These are phyloP conservation scores for Arthrinium puccinioides DNA, from an alignment of 2,329 filamentous ascomycete genomes.

Conservation along the genomic window DNA sequence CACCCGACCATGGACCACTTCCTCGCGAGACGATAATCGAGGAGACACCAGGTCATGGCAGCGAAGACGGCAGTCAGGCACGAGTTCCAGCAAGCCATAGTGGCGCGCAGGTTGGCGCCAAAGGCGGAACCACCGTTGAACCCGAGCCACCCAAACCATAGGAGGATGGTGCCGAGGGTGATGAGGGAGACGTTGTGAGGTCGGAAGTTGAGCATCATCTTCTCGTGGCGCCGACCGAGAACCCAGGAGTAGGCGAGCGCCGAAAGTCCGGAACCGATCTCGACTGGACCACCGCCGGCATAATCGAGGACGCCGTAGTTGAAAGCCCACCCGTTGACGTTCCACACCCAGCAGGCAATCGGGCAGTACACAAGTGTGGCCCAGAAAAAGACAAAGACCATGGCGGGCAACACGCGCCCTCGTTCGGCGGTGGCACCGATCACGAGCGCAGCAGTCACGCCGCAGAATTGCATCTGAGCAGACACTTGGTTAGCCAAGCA, in stretches of 20 bases:
- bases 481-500: not conserved
- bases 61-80: slow-evolving; percentile 90
- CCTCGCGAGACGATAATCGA: slow-evolving; percentile 88
- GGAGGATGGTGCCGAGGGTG: slow-evolving; percentile 86
- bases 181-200: slow-evolving; percentile 98
- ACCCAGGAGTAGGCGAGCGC: slow-evolving; percentile 94
- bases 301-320: slow-evolving; percentile 92
- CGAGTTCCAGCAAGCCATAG: slow-evolving; percentile 97
- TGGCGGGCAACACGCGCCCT: slow-evolving; percentile 82
- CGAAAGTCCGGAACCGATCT: slow-evolving; percentile 89
- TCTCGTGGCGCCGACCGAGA: slow-evolving; percentile 91
- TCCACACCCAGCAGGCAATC: slow-evolving; percentile 95
- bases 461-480: slow-evolving; percentile 88
- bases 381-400: slow-evolving; percentile 97
- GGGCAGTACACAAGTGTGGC: slow-evolving; percentile 97
- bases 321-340: slow-evolving; percentile 86
- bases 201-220: slow-evolving; percentile 99
- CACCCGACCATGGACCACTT: slow-evolving; percentile 84
- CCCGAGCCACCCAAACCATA: slow-evolving; percentile 98
- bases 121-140: slow-evolving; percentile 98
- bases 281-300: slow-evolving; percentile 92
- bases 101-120: slow-evolving; percentile 86
- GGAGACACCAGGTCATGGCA: slow-evolving; percentile 86
- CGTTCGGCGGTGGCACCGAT: slow-evolving; percentile 91
- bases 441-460: slow-evolving; percentile 83